phyloP scores from a whole-genome alignment of 495 filamentous ascomycete genomes.

The Aspergillus funiculosus region DNA sequence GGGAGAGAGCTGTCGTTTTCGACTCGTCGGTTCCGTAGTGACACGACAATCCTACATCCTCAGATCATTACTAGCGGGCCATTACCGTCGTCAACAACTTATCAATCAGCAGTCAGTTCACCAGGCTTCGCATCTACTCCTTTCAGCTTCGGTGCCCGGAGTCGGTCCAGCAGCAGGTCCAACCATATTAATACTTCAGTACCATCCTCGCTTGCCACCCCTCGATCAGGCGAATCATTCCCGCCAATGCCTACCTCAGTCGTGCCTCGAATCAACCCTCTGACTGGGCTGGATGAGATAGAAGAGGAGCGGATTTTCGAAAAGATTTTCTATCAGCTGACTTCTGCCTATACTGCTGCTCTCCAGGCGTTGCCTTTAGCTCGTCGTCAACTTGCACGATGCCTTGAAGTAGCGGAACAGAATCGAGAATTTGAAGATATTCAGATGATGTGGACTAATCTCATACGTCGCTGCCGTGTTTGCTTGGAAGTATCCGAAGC shows the following conservation, averaged over 20 bases:
- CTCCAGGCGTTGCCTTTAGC: constrained; percentile 61
- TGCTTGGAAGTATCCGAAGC: constrained; percentile 60
- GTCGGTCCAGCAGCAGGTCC: constrained; percentile 48
- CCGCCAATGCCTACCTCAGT: constrained; percentile 46
- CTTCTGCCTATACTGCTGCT: constrained; percentile 59
- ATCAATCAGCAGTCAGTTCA: constrained; percentile 29
- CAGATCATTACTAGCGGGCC: constrained; percentile 27
- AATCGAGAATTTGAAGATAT: constrained; percentile 46
- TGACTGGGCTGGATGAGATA: constrained; percentile 55
- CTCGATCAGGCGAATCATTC: constrained; percentile 76
- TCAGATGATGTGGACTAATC: constrained; percentile 59
- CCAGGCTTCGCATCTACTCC: constrained; percentile 32
- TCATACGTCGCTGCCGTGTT: constrained; percentile 59
- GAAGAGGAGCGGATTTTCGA: constrained; percentile 78
- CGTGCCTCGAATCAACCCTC: constrained; percentile 43
- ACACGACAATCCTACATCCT: constrained; percentile 57
- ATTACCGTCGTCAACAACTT: constrained; percentile 23
- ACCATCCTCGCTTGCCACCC: constrained; percentile 53
- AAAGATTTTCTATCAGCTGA: constrained; percentile 67
- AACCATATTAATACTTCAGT: constrained; percentile 45
- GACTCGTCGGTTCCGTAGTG: constrained; percentile 52
- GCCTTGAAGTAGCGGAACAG: constrained; percentile 42
- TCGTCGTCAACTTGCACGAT: constrained; percentile 53
- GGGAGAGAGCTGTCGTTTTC: constrained; percentile 42
- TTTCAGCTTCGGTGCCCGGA: constrained; percentile 35